These are phyloP conservation scores for Aspergillus versicolor DNA, from an alignment of 2,329 filamentous ascomycete genomes.

Conservation along the genomic window DNA sequence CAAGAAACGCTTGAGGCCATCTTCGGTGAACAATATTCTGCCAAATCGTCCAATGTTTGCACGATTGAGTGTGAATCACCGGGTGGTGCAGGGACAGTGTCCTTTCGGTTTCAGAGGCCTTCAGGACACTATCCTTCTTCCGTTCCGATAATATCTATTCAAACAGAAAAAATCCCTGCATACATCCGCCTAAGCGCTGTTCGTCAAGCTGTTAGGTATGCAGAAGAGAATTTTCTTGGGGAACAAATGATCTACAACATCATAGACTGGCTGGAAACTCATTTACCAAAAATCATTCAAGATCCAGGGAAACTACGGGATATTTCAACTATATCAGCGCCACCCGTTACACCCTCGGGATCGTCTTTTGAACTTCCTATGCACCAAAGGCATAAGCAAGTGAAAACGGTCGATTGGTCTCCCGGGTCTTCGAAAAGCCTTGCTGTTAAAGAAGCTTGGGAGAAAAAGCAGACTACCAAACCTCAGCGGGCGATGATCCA, in stretches of 20 bases:
- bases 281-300: slow-evolving; percentile 78
- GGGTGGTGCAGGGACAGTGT: slow-evolving; percentile 46
- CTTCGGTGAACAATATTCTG: slow-evolving; percentile 70
- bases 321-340: slow-evolving; percentile 74
- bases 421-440: slow-evolving; percentile 58
- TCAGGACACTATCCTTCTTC: slow-evolving; percentile 67
- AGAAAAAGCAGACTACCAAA: slow-evolving; percentile 62
- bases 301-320: slow-evolving; percentile 80
- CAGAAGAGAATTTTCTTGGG: slow-evolving; percentile 68
- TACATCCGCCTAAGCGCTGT: slow-evolving; percentile 91
- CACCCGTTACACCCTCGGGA: slow-evolving; percentile 15
- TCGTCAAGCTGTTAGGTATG: slow-evolving; percentile 71
- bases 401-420: slow-evolving; percentile 64
- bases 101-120: slow-evolving; percentile 68
- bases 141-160: slow-evolving; percentile 67
- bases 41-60: slow-evolving; percentile 63
- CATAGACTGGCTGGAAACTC: slow-evolving; percentile 86
- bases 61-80: slow-evolving; percentile 64
- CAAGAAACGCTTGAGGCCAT: slow-evolving; percentile 81
- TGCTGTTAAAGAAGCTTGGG: slow-evolving; percentile 64
- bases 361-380: slow-evolving; percentile 24
- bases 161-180: slow-evolving; percentile 70
- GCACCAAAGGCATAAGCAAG: slow-evolving; percentile 41
- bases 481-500: slow-evolving; percentile 73
- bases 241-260: slow-evolving; percentile 91